Base-by-base conservation (phyloP, 108 stramenopile genomes). In the Skeletonema costatum region DNA sequence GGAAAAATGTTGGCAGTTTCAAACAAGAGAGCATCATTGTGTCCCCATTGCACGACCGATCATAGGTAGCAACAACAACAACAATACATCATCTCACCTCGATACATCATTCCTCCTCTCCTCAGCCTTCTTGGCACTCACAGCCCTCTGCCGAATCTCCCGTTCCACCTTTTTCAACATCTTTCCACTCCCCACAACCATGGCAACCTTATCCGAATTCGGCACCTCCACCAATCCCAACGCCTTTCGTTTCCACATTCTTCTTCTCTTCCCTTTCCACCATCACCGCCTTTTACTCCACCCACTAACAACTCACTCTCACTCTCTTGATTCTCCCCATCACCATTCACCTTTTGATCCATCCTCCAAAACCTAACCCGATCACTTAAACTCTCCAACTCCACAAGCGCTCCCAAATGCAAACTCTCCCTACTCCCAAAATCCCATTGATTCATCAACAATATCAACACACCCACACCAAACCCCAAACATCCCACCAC, bases 391-490 rank as follows among this genome's bases (percentile, higher is more conserved):
- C 50, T 41, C 17, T 79, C 78, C 44, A 72, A 73, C 31, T 79
- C 71, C 31, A 73, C 19, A 25, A 74, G 36, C 14, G 79, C 79
- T n/a, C 67, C 64, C 68, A 68, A 67, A 74, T 80, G 79, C 79
- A 80, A 74, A 25, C 68, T 12, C 46, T 74, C 73, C 48, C 68
- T 25, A 13, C 53, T 51, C 1, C 79, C 79, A 25, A 74, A 65
- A 67, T 80, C 79, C 79, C 79, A 80, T 44, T 74, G 73, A 66
- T 80, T 73, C 73, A 66, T 66, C 35, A 80, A 39, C 58, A 80
- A 42, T 25, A 80, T 3, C 2, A 53, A 5, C 38, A 70, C 61
- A 2, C 73, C 79, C 19, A 74, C 73, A 17, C 62, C 33, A 25
- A 74, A 50, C 9, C 79, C 79, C 41, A 74, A 64, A 65, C 61